Base-by-base conservation (phyloP, 805 yeast genomes). In the Kuraishia capsulata region DNA sequence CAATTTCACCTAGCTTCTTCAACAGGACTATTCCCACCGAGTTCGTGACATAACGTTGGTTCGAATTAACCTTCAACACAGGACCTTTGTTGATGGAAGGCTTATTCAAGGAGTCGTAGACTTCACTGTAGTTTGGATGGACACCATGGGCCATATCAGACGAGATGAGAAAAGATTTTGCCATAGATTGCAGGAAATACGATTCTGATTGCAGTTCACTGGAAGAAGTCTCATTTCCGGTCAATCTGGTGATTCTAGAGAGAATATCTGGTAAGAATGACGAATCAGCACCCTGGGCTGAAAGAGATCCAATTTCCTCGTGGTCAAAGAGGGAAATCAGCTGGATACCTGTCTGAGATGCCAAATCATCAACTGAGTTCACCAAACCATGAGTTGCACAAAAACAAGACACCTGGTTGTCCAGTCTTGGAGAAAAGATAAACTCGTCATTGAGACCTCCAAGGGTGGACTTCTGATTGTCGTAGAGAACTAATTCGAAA, bases 111-210 rank as follows among this genome's bases (percentile, higher is more conserved):
- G 74, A 55, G 55, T 92, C 97, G 60, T 92, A 83, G 49, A 74
- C 74, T 38, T 70, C 72, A 4, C 74, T 62, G 57, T 90, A 90
- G 59, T 90, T 90, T 41, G 98, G 98, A 58, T 90, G 96, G 29
- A 90, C 82, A 24, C 96, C 97, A 56, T 90, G 98, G 1, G 97
- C 96, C 78, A 88, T 92, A 57, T 90, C 98, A 0, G 96, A 85
- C 0, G 97, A 89, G 33, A 92, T 59, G 48, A 90, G 71, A 59
- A 92, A 89, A 1, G 97, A 87, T 55, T 80, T 81, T 6, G 89
- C 70, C 62, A 78, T 69, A 1, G 81, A 57, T 46, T 78, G 75
- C 41, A 72, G 61, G 42, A 74, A 67, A 31, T 58, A 58, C 0
- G 76, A 61, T 5, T 20, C 18, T 10, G 44, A 20, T 16, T 17